Conservation (phyloP, 139 green algal genomes). For the Chlorella ohadii region DNA sequence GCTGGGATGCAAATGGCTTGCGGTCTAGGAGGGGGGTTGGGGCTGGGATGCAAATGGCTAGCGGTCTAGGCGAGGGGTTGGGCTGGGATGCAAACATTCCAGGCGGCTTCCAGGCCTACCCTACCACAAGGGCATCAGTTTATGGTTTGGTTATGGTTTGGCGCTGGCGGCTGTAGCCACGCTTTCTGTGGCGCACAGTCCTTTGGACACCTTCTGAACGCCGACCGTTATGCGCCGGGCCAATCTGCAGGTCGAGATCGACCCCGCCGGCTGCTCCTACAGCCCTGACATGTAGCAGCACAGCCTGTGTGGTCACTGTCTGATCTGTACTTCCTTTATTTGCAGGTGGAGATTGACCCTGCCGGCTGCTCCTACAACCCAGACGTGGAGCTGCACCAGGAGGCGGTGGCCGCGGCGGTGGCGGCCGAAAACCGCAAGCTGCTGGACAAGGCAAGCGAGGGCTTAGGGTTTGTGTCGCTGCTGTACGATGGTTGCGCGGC, state of each 20-base stretch:
- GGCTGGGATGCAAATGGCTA: too few species aligned
- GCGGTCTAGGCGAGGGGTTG: too few species aligned
- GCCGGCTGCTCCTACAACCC: slow-evolving; percentile 92
- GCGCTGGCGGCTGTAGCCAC: too few species aligned
- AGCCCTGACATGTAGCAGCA: background rate
- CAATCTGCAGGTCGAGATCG: background rate
- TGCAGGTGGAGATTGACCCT: slow-evolving; percentile 62
- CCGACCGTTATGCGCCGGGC: too few species aligned
- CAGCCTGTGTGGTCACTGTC: background rate
- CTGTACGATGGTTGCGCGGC: background rate
- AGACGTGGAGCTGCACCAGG: slow-evolving; percentile 72
- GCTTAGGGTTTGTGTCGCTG: background rate
- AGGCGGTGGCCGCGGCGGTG: slow-evolving; percentile 82
- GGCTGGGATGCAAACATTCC: too few species aligned
- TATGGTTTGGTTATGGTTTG: too few species aligned
- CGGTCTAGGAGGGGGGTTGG: too few species aligned
- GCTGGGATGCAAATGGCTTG: too few species aligned
- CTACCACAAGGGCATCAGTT: too few species aligned
- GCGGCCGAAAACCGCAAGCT: slow-evolving; percentile 78
- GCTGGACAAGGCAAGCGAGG: background rate
- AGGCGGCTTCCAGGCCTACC: too few species aligned
- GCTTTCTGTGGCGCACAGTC: too few species aligned
- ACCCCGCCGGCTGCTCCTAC: background rate
- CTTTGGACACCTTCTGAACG: too few species aligned
- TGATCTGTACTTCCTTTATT: slow-evolving; percentile 44